phyloP scores from a whole-genome alignment of 2,329 filamentous ascomycete species.

The Fusarium poae region DNA sequence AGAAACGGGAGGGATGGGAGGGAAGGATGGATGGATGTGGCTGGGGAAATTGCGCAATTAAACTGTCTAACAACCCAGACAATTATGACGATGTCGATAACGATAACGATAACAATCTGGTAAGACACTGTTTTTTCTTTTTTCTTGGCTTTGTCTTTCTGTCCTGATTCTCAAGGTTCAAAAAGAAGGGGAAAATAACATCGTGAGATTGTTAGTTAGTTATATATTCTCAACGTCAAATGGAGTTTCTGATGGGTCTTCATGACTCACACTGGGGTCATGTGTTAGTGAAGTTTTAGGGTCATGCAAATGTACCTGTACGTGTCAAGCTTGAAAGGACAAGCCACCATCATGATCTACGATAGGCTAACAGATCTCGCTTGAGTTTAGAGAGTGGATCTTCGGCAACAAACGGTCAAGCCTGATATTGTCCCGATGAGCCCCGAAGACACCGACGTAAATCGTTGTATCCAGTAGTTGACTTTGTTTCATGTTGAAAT shows the following conservation, averaged over 20 bases:
- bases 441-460: slow-evolving; percentile 1
- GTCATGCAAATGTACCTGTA: slow-evolving; percentile 16
- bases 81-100: slow-evolving; percentile 7
- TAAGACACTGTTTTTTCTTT: not conserved
- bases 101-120: slow-evolving; percentile 14
- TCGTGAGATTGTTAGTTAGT: slow-evolving; percentile 6
- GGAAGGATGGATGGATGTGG: slow-evolving; percentile 8
- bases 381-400: slow-evolving; percentile 5
- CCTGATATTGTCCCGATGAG: slow-evolving; percentile 1
- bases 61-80: slow-evolving; percentile 14
- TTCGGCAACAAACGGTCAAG: slow-evolving; percentile 10
- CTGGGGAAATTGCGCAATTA: slow-evolving; percentile 34
- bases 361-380: slow-evolving; percentile 26
- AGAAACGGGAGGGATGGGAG: not conserved
- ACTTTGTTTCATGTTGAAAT: not conserved
- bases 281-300: slow-evolving; percentile 23
- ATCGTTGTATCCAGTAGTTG: slow-evolving; percentile 1
- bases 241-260: slow-evolving; percentile 10
- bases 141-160: slow-evolving; percentile 3
- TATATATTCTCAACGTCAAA: slow-evolving; percentile 13
- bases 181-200: not conserved
- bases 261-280: slow-evolving; percentile 28
- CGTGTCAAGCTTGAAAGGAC: too few relatives aligned
- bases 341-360: slow-evolving; percentile 21
- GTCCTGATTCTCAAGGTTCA: slow-evolving; percentile 7